A percentile compares a stretch with the other conserved stretches of the same genome.
Evolutionary conservation across 352 stramenopile species (phyloP).

Genomic region (Globisporangium sylvaticum): DNA sequence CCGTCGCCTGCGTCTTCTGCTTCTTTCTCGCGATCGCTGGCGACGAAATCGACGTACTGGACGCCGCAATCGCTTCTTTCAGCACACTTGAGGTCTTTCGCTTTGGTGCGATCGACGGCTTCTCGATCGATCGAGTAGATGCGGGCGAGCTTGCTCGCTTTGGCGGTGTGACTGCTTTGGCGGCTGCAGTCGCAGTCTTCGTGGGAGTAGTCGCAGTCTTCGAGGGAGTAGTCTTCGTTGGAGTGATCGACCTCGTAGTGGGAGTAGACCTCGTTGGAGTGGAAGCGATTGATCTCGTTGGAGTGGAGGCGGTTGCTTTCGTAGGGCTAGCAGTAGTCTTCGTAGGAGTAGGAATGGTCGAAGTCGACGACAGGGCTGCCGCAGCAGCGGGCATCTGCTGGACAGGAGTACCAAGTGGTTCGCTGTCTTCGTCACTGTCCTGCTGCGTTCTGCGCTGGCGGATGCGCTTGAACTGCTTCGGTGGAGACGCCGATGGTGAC

Average conservation of each 20-base stretch:
- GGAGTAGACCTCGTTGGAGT: no score
- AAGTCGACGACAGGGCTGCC: not conserved
- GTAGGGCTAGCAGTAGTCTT: not conserved
- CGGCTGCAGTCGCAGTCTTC: not conserved
- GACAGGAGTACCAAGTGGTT: not conserved
- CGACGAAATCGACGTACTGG: not conserved
- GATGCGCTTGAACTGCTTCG: constrained; percentile 7
- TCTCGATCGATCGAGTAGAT: not conserved
- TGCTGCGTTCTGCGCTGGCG: not conserved
- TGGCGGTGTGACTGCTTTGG: not conserved
- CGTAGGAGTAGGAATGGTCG: not conserved
- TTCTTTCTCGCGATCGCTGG: not conserved
- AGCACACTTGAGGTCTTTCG: constrained; percentile 11
- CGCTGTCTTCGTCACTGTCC: constrained; percentile 1
- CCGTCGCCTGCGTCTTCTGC: constrained; percentile 5
- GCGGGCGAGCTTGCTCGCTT: not conserved
- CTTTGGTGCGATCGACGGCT: constrained; percentile 12
- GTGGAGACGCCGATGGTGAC: not conserved
- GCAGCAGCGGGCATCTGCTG: not conserved
- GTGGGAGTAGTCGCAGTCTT: not conserved
- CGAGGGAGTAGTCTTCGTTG: not conserved
- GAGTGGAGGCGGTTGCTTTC: no score
- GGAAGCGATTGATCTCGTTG: not conserved
- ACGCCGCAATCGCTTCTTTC: constrained; percentile 4
- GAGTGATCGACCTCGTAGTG: not conserved